A percentile compares a stretch with the other conserved stretches of the same genome.
These are phyloP conservation scores for Pelargonium myrrhifolium DNA, from an alignment of 441 rosid species.

Conservation along the genomic window DNA sequence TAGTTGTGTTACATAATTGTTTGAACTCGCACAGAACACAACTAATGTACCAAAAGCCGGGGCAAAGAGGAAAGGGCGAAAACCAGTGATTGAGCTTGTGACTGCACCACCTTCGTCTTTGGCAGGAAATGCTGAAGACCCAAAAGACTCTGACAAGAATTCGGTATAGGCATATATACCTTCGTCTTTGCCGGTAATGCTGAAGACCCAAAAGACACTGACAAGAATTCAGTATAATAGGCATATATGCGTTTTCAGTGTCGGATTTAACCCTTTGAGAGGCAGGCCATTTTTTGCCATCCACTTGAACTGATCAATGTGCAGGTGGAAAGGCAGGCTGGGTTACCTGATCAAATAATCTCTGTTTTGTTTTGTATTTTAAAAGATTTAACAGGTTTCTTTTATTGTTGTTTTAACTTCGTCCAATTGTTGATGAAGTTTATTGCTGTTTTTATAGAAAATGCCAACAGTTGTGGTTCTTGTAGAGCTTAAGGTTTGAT, in stretches of 20 bases:
- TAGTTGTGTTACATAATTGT: slow-evolving; percentile 8
- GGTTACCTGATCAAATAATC: too few relatives aligned
- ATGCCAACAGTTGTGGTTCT: too few relatives aligned
- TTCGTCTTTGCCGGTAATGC: neutral
- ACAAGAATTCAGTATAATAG: neutral
- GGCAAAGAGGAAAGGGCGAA: slow-evolving; percentile 14
- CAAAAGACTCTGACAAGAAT: neutral
- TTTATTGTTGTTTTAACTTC: too few relatives aligned
- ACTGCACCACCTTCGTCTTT: neutral
- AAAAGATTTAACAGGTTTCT: too few relatives aligned
- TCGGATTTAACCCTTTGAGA: too few relatives aligned
- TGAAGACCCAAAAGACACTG: slow-evolving; percentile 3
- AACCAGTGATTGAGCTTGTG: slow-evolving; percentile 11
- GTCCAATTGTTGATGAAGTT: too few relatives aligned
- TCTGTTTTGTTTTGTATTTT: too few relatives aligned
- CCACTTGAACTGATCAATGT: too few relatives aligned
- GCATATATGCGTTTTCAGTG: neutral
- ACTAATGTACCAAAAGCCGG: slow-evolving; percentile 23
- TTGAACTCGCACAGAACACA: slow-evolving; percentile 22
- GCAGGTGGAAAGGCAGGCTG: too few relatives aligned
- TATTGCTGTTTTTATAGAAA: too few relatives aligned
- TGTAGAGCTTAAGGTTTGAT: too few relatives aligned
- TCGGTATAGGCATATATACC: neutral
- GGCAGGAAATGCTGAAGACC: slow-evolving; percentile 13
- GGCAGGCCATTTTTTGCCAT: too few relatives aligned